Conservation (phyloP, 2,329 filamentous ascomycete species). For the Didymella pomorum region DNA sequence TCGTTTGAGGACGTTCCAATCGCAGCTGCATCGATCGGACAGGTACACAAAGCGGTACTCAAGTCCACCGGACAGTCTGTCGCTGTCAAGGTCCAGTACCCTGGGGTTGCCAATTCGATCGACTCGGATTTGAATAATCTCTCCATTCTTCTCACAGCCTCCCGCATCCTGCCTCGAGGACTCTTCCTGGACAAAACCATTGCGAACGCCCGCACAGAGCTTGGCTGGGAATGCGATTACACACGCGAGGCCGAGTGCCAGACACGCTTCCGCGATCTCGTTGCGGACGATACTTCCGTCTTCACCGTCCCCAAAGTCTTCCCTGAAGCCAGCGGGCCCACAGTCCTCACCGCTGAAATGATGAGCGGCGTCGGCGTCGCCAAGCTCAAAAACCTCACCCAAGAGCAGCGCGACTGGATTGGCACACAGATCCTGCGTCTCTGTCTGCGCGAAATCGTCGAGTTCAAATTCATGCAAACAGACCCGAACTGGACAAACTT, state of each 20-base stretch:
- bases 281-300: slow-evolving; percentile 74
- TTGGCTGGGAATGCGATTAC: slow-evolving; percentile 98
- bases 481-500: slow-evolving; percentile 99
- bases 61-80: slow-evolving; percentile 77
- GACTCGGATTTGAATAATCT: slow-evolving; percentile 96
- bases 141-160: slow-evolving; percentile 87
- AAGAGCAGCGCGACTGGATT: slow-evolving; percentile 92
- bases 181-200: slow-evolving; percentile 97
- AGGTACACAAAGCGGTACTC: slow-evolving; percentile 87
- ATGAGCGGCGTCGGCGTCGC: slow-evolving; percentile 89
- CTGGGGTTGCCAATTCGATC: slow-evolving; percentile 93
- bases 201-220: slow-evolving; percentile 87
- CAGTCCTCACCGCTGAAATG: slow-evolving; percentile 92
- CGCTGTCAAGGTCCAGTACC: slow-evolving; percentile 97
- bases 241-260: slow-evolving; percentile 84
- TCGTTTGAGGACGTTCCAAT: slow-evolving; percentile 91
- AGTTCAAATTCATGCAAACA: slow-evolving; percentile 98
- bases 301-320: slow-evolving; percentile 85
- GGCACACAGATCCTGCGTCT: slow-evolving; percentile 91
- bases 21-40: slow-evolving; percentile 94
- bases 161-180: slow-evolving; percentile 86
- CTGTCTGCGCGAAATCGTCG: slow-evolving; percentile 89
- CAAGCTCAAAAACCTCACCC: slow-evolving; percentile 75
- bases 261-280: slow-evolving; percentile 75
- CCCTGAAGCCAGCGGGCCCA: slow-evolving; percentile 78